These are phyloP conservation scores for Trichoderma parareesei DNA, from an alignment of 495 filamentous ascomycete genomes.

Conservation along the genomic window DNA sequence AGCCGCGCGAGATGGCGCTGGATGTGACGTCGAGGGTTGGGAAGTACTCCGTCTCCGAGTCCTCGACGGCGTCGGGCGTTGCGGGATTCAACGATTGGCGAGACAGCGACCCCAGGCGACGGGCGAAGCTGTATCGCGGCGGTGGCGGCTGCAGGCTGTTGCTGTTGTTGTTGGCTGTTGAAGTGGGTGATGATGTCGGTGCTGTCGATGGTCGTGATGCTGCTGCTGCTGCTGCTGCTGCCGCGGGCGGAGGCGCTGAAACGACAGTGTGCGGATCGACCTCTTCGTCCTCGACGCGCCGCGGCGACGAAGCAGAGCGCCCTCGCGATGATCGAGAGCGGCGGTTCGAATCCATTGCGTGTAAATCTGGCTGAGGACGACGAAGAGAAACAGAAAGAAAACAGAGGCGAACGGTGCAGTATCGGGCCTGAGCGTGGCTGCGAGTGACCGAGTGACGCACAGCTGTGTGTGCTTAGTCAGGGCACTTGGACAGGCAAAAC, in stretches of 20 bases:
- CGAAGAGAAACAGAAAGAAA: neutral
- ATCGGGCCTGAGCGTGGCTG: conserved; percentile 1
- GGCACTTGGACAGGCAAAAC: neutral
- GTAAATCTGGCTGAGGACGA: neutral
- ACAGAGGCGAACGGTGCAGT: neutral
- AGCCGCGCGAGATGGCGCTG: neutral
- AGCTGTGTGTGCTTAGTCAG: neutral
- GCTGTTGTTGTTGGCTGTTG: neutral
- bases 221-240: no score
- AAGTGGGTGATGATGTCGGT: neutral
- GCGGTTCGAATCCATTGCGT: neutral
- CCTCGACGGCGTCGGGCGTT: neutral
- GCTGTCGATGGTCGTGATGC: neutral
- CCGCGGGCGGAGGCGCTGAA: neutral
- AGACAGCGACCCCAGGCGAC: conserved; percentile 15
- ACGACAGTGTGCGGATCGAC: conserved; percentile 1
- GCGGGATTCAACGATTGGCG: neutral
- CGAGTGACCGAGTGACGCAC: neutral
- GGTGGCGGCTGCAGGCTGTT: conserved; percentile 1
- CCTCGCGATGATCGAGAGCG: neutral
- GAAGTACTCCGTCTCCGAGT: conserved; percentile 9
- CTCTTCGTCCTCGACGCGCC: neutral
- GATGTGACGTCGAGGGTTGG: neutral
- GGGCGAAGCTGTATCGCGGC: neutral
- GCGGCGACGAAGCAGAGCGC: neutral